These are phyloP conservation scores for Bipolaris bicolor DNA, from an alignment of 2,329 filamentous ascomycete species.

Conservation along the genomic window DNA sequence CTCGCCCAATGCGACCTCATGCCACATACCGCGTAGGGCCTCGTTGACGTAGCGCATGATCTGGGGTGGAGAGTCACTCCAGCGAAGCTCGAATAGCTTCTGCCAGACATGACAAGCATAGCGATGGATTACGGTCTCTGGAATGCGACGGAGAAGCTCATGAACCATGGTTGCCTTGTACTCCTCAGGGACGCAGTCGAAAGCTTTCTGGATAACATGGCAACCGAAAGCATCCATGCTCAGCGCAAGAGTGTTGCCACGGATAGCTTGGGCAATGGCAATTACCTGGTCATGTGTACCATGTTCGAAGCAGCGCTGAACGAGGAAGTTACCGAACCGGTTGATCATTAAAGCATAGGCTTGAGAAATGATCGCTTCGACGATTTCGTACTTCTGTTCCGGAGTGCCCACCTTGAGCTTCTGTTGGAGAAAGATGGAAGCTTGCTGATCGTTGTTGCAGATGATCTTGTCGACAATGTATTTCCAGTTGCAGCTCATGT, in stretches of 20 bases:
- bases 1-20: constrained; percentile 95
- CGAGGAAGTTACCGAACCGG: constrained; percentile 96
- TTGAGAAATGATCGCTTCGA: constrained; percentile 93
- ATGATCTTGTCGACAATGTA: constrained; percentile 99
- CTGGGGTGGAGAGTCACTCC: constrained; percentile 91
- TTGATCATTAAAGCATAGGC: constrained; percentile 98
- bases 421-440: constrained; percentile 97
- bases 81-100: constrained; percentile 97
- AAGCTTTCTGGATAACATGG: constrained; percentile 97
- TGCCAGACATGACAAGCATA: constrained; percentile 99
- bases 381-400: constrained; percentile 96
- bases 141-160: constrained; percentile 90
- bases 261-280: constrained; percentile 91
- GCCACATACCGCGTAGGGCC: constrained; percentile 94
- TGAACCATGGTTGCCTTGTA: constrained; percentile 99
- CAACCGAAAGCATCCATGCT: constrained; percentile 99
- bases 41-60: constrained; percentile 99
- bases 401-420: constrained; percentile 96
- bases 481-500: constrained; percentile 98
- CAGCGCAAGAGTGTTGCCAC: constrained; percentile 88
- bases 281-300: constrained; percentile 91
- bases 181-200: constrained; percentile 95
- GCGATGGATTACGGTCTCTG: constrained; percentile 96
- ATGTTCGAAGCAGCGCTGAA: constrained; percentile 98
- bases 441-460: constrained; percentile 98